Evolutionary conservation across 352 stramenopile genomes (phyloP).

Genomic region (Lagenidium sp.): DNA sequence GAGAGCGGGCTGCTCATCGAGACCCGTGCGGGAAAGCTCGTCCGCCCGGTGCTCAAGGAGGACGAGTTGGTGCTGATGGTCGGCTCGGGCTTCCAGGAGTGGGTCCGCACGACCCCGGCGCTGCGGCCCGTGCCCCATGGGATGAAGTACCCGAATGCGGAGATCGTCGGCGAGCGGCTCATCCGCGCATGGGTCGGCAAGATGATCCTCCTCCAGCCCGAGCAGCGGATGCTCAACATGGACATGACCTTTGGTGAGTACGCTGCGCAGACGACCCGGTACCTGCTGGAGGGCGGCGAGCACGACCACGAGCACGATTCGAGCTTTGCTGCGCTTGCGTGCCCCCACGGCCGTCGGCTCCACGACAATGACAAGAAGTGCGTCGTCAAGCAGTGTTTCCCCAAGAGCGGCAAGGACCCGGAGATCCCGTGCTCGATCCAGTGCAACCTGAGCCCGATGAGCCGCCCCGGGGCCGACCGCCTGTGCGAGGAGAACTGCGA

Average conservation of each 20-base stretch:
- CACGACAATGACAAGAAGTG: slow-evolving; percentile 14
- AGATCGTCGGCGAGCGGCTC: slow-evolving; percentile 1
- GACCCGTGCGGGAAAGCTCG: slow-evolving; percentile 11
- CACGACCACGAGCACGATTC: slow-evolving; percentile 3
- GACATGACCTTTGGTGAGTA: slow-evolving; percentile 21
- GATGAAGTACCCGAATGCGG: slow-evolving; percentile 16
- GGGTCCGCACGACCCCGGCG: slow-evolving; percentile 13
- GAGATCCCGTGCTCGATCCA: slow-evolving; percentile 21
- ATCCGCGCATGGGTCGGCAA: slow-evolving; percentile 30
- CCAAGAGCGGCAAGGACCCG: slow-evolving; percentile 12
- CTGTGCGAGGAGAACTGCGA: slow-evolving; percentile 21
- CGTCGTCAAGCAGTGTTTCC: slow-evolving; percentile 17
- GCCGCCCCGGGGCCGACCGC: slow-evolving; percentile 11
- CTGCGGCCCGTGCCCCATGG: slow-evolving; percentile 21
- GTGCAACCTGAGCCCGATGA: slow-evolving; percentile 23
- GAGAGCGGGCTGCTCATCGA: slow-evolving; percentile 21
- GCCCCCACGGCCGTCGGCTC: slow-evolving; percentile 12
- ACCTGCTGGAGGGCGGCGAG: slow-evolving; percentile 4
- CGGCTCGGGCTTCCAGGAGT: slow-evolving; percentile 19
- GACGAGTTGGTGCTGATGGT: slow-evolving; percentile 32
- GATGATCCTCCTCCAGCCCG: slow-evolving; percentile 21
- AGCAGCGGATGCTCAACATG: slow-evolving; percentile 17
- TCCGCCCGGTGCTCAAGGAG: slow-evolving; percentile 18
- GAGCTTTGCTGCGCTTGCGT: slow-evolving; percentile 21
- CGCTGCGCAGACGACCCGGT: slow-evolving; percentile 7